Evolutionary conservation across 192 early-diverging fungal species (phyloP), one percentile per base, ranked within the genome.

Genomic region (Podila verticillata): DNA sequence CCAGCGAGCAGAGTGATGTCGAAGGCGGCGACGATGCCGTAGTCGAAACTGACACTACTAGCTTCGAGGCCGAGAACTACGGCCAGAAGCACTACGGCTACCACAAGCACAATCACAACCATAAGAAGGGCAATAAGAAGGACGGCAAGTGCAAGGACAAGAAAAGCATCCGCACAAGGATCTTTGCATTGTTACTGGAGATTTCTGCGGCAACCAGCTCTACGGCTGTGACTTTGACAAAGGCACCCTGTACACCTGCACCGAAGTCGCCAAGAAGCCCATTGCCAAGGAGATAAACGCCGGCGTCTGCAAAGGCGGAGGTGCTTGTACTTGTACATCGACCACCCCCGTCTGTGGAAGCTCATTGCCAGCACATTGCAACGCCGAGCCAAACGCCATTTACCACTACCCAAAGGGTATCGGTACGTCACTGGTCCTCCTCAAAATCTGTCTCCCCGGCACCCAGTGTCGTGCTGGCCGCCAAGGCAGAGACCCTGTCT

Each of bases 371-470:
- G 15, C 44, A 47, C 15, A 7, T 7, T 47, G 44, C 15, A 7
- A 15, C 15, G 44, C 44, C 15, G 44, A 47, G 44, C 44, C 44
- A 7, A 47, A 47, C 44, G 44, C 44, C 7, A 47, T 47, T 15
- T 47, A 47, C 44, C 44, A 47, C 44, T 47, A 62, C 32, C 61
- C 61, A 5, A 20, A 24, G 28, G 69, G 69, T 13, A 30, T 20
- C 5, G 31, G 34, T 5, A 48, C 69, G 31, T 28, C 61, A 47
- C 34, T 26, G 9, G 47, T 48, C n/a, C 13, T 70, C 30, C 26
- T 70, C 61, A 34, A 31, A 7, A 17, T 24, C 7, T 70, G 69
- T 24, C 19, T 30, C 7, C 61, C 69, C 15, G 69, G 61, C n/a
- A 61, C 60, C 12, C 7, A 63, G 34, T 70, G 69, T 12, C 34